phyloP scores from a whole-genome alignment of 345 rosid species.

The Murraya paniculata region DNA sequence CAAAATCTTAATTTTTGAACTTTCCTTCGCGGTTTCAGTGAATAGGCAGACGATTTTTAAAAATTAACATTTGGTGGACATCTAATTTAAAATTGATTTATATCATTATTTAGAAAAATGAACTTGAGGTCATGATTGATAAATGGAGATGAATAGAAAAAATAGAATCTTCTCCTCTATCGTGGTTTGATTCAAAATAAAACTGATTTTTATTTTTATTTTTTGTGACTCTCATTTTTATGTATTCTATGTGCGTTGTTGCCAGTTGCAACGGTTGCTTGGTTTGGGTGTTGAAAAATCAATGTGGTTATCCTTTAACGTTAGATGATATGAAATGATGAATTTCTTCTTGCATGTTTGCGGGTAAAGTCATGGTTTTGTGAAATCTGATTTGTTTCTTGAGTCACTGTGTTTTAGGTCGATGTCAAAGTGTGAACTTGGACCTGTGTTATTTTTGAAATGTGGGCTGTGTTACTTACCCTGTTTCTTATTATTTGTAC shows the following conservation, averaged over 20 bases:
- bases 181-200: not conserved
- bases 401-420: not conserved
- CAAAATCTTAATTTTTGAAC: not conserved
- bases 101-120: not conserved
- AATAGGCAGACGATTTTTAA: not conserved
- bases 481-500: not conserved
- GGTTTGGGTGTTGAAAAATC: not conserved
- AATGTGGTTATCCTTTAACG: not conserved
- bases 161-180: not conserved
- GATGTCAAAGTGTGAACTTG: not conserved
- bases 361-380: not conserved
- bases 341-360: not conserved
- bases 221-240: not conserved
- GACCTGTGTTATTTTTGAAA: not conserved
- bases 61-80: not conserved
- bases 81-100: not conserved
- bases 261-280: not conserved
- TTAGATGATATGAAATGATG: not conserved
- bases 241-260: not conserved
- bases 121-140: not conserved
- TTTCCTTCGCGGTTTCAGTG: not conserved
- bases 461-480: no score
- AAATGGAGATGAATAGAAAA: not conserved
- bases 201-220: no score
- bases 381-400: not conserved